phyloP scores from a whole-genome alignment of 495 filamentous ascomycete genomes.

The Beverwykella pulmonaria region DNA sequence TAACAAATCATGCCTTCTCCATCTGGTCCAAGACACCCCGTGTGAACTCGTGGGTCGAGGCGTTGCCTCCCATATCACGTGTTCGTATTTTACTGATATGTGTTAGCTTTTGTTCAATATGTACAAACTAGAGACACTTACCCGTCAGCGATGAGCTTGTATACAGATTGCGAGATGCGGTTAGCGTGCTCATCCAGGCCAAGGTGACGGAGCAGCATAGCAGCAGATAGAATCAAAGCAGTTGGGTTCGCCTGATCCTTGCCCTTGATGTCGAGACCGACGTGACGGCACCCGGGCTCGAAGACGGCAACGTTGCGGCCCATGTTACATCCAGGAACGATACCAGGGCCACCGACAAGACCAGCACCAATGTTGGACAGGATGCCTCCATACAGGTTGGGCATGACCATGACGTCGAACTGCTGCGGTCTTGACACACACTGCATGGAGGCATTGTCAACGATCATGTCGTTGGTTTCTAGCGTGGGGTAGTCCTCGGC shows the following conservation, averaged over 20 bases:
- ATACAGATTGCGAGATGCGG: conserved; percentile 95
- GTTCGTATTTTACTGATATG: conserved; percentile 68
- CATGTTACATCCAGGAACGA: conserved; percentile 99
- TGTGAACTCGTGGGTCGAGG: conserved; percentile 92
- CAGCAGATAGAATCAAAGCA: conserved; percentile 88
- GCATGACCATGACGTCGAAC: conserved; percentile 99
- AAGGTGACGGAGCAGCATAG: conserved; percentile 95
- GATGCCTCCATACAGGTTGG: conserved; percentile 98
- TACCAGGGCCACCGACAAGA: conserved; percentile 95
- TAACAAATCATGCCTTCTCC: conserved; percentile 55
- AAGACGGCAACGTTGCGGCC: conserved; percentile 97
- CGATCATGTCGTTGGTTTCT: conserved; percentile 97
- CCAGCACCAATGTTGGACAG: conserved; percentile 98
- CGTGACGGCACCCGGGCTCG: conserved; percentile 97
- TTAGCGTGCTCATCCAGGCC: conserved; percentile 97
- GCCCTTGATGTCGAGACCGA: conserved; percentile 98
- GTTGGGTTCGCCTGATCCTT: conserved; percentile 99
- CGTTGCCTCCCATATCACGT: conserved; percentile 89
- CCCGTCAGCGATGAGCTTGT: conserved; percentile 93
- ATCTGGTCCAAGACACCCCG: conserved; percentile 89
- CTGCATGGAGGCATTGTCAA: conserved; percentile 99
- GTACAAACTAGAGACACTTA: conserved; percentile 52
- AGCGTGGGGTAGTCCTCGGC: conserved; percentile 91
- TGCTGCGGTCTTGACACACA: conserved; percentile 93
- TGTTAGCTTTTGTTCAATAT: neutral